phyloP scores from a whole-genome alignment of 805 yeast genomes.

The Pichia membranifaciens region DNA sequence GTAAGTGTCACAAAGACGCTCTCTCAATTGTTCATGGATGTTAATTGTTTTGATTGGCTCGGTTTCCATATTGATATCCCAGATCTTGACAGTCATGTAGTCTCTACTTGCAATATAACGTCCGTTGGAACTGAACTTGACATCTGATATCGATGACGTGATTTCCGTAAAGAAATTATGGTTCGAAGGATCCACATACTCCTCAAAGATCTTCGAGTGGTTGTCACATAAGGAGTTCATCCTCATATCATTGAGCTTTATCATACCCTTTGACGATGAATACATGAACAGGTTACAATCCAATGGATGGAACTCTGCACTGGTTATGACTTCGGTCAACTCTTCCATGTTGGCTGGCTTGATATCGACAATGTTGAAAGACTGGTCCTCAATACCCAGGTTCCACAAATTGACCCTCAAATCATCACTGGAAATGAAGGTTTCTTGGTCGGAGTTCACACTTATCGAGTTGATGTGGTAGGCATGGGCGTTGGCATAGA shows the following conservation, averaged over 20 bases:
- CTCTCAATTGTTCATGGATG: constrained; percentile 92
- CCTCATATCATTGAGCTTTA: constrained; percentile 95
- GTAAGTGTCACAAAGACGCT: constrained; percentile 91
- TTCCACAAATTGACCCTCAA: constrained; percentile 95
- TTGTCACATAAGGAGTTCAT: constrained; percentile 89
- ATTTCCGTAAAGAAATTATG: constrained; percentile 97
- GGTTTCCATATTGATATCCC: constrained; percentile 97
- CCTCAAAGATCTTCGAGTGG: constrained; percentile 85
- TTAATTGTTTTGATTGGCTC: constrained; percentile 91
- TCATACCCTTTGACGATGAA: constrained; percentile 91
- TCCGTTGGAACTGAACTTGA: constrained; percentile 87
- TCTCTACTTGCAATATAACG: constrained; percentile 94
- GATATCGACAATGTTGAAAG: constrained; percentile 95
- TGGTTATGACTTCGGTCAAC: constrained; percentile 93
- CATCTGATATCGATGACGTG: constrained; percentile 90
- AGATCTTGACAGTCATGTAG: constrained; percentile 92
- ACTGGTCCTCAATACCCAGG: constrained; percentile 86
- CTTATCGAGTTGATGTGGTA: constrained; percentile 96
- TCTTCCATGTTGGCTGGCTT: constrained; percentile 99
- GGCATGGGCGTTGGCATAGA: constrained; percentile 94
- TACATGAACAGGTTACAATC: constrained; percentile 93
- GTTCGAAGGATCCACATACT: constrained; percentile 83
- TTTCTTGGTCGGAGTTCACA: constrained; percentile 92
- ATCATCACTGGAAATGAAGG: constrained; percentile 89
- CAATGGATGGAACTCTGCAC: constrained; percentile 92